These are phyloP conservation scores for Pichia phayaonensis DNA, from an alignment of 805 yeast genomes.

Conservation along the genomic window DNA sequence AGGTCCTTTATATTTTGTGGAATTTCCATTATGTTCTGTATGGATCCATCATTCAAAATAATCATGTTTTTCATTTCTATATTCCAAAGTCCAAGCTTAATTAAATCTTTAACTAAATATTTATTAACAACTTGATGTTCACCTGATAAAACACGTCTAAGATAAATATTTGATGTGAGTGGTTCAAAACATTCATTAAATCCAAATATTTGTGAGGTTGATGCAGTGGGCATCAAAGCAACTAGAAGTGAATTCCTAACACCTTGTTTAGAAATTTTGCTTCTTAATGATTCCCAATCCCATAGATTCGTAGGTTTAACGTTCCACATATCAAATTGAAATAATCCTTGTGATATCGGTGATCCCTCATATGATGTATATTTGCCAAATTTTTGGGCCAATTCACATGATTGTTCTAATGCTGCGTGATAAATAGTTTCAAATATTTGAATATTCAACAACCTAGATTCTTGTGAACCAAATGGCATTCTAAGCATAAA, in stretches of 20 bases:
- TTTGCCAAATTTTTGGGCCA: slow-evolving; percentile 62
- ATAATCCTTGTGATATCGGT: slow-evolving; percentile 78
- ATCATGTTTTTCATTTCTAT: slow-evolving; percentile 71
- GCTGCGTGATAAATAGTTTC: slow-evolving; percentile 96
- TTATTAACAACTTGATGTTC: slow-evolving; percentile 91
- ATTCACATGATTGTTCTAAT: slow-evolving; percentile 76
- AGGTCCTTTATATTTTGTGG: slow-evolving; percentile 68
- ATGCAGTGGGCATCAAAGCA: slow-evolving; percentile 98
- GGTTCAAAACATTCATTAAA: slow-evolving; percentile 96
- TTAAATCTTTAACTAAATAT: slow-evolving; percentile 74
- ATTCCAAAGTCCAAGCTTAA: slow-evolving; percentile 78
- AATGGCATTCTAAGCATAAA: slow-evolving; percentile 76
- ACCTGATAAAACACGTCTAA: slow-evolving; percentile 86
- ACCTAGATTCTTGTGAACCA: slow-evolving; percentile 72
- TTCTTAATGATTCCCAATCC: slow-evolving; percentile 77
- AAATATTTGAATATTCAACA: slow-evolving; percentile 75
- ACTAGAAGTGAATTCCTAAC: slow-evolving; percentile 80
- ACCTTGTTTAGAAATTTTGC: slow-evolving; percentile 53
- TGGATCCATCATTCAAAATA: slow-evolving; percentile 74
- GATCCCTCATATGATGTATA: slow-evolving; percentile 76
- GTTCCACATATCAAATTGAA: slow-evolving; percentile 87
- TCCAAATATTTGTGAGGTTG: slow-evolving; percentile 92
- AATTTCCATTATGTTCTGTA: slow-evolving; percentile 64
- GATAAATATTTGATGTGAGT: slow-evolving; percentile 84
- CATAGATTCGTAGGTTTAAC: slow-evolving; percentile 70